These are phyloP conservation scores for Fusarium sp. DNA, from an alignment of 2,329 filamentous ascomycete species.

Conservation along the genomic window DNA sequence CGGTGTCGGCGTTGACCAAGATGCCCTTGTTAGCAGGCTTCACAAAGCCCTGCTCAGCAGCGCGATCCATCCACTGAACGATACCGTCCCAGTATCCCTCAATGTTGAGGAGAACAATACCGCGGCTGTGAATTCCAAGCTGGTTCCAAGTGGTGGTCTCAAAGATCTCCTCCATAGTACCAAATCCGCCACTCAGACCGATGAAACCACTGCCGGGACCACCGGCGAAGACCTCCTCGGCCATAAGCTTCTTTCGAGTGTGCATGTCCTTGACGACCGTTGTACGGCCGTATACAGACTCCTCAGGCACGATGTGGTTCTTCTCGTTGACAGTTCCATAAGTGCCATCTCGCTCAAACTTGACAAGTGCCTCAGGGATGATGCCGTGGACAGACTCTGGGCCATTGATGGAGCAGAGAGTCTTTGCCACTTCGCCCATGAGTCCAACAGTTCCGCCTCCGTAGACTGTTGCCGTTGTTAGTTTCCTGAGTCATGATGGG, in stretches of 20 bases:
- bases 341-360: slow-evolving; percentile 77
- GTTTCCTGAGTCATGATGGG: slow-evolving; percentile 3
- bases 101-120: slow-evolving; percentile 86
- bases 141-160: slow-evolving; percentile 96
- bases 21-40: slow-evolving; percentile 77
- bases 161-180: slow-evolving; percentile 95
- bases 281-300: slow-evolving; percentile 79
- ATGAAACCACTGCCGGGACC: slow-evolving; percentile 90
- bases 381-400: slow-evolving; percentile 89
- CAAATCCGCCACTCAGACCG: slow-evolving; percentile 88
- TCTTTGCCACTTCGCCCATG: slow-evolving; percentile 94
- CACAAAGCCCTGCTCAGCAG: slow-evolving; percentile 83
- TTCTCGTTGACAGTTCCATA: slow-evolving; percentile 60
- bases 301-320: slow-evolving; percentile 72
- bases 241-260: slow-evolving; percentile 94
- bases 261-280: slow-evolving; percentile 97
- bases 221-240: slow-evolving; percentile 83
- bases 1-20: slow-evolving; percentile 78
- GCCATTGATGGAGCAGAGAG: slow-evolving; percentile 84
- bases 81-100: slow-evolving; percentile 94
- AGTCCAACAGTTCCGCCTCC: slow-evolving; percentile 94
- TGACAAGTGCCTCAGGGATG: slow-evolving; percentile 87
- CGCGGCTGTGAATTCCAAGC: slow-evolving; percentile 86
- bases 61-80: slow-evolving; percentile 81
- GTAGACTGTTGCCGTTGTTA: slow-evolving; percentile 71